Evolutionary conservation across 1,284 basidiomycete species (phyloP), one percentile per base, ranked within the genome.

Genomic region (Leccinum brunneo-olivaceum): DNA sequence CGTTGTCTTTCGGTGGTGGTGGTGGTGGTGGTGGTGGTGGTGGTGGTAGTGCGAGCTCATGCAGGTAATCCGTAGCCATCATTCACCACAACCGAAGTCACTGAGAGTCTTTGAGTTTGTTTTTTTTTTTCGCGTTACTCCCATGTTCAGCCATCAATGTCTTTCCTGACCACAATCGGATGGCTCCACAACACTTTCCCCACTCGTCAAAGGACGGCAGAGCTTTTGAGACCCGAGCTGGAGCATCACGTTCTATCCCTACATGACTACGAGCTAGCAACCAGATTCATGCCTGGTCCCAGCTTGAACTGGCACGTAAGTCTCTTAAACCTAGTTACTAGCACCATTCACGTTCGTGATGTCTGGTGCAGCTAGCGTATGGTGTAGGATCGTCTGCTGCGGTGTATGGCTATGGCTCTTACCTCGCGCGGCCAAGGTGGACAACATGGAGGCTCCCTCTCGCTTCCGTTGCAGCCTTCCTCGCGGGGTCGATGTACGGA

Each of bases 171-270:
- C 38, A 45, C 61, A 16, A 39, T 64, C 19, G 46, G 58, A 25
- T 76, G 69, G 72, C 53, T 73, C 20, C 65, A 66, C 46, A 48
- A 52, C 35, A 68, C 64, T 4, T 75, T 74, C 53, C 52, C 48
- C 39, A 63, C 63, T 24, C 63, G 55, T 41, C 53, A 57, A 41
- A 55, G 53, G 19, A 56, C 69, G 1, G 59, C 65, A 44, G 58
- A 64, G 23, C 74, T 84, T 42, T 68, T 84, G 29, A 63, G 67
- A 8, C 79, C 79, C 34, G 76, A 84, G 53, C 68, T 75, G 34
- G 76, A 83, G 32, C 63, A 68, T 21, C 77, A 75, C 15, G 66
- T 69, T 44, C 63, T 85, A 42, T 69, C 74, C 7, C 56, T 53
- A 20, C 69, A 70, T 39, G 82, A 84, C 65, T 83, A 73, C 57